Evolutionary conservation across 139 green algal genomes (phyloP).

Genomic region (Coelastrella sp.): DNA sequence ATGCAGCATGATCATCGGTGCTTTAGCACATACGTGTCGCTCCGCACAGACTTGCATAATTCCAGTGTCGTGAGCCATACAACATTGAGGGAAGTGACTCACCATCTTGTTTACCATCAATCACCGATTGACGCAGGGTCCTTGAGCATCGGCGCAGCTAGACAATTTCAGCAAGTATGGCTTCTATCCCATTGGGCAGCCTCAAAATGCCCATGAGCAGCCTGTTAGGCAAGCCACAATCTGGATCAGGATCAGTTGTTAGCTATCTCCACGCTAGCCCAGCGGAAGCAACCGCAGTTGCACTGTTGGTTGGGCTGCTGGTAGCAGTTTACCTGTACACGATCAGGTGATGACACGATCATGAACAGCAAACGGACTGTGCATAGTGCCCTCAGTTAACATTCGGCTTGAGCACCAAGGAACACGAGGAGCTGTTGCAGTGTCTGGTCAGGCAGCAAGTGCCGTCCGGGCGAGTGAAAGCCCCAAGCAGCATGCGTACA

Average conservation of each 20-base stretch:
- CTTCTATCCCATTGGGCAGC: neutral
- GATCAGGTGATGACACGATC: constrained; percentile 17
- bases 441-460: too few species aligned
- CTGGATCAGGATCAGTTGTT: neutral
- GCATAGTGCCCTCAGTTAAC: neutral
- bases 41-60: too few species aligned
- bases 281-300: neutral
- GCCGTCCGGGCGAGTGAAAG: too few species aligned
- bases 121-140: too few species aligned
- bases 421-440: too few species aligned
- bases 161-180: neutral
- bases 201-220: neutral
- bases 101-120: too few species aligned
- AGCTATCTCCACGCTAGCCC: neutral
- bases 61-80: too few species aligned
- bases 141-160: neutral
- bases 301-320: constrained; percentile 12
- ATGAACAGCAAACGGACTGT: too few species aligned
- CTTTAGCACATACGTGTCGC: too few species aligned
- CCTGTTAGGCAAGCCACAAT: neutral
- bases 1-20: too few species aligned
- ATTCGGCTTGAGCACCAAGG: neutral
- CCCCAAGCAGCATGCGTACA: too few species aligned
- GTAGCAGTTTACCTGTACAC: constrained; percentile 8
- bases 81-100: too few species aligned